A percentile compares a stretch with the other conserved stretches of the same genome.
phyloP scores from a whole-genome alignment of 2,329 filamentous ascomycete species.

The Hypomyces perniciosus region DNA sequence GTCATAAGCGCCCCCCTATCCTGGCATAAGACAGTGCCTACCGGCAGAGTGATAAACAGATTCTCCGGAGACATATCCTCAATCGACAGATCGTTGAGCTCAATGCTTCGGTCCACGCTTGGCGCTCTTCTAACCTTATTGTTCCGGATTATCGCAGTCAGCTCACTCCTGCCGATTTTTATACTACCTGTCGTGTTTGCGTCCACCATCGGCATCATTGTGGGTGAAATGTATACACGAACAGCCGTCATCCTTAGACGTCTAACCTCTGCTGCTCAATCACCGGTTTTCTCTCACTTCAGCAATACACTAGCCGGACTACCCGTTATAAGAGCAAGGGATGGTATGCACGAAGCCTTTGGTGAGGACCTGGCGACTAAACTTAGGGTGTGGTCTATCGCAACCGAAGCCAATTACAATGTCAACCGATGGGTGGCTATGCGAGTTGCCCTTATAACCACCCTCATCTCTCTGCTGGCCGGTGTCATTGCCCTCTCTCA shows the following conservation, averaged over 20 bases:
- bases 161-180: slow-evolving; percentile 44
- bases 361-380: slow-evolving; percentile 41
- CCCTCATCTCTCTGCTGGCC: slow-evolving; percentile 42
- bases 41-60: slow-evolving; percentile 46
- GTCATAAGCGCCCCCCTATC: slow-evolving; percentile 47
- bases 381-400: slow-evolving; percentile 37
- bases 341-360: slow-evolving; percentile 42
- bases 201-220: slow-evolving; percentile 36
- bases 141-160: slow-evolving; percentile 40
- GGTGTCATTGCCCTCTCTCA: slow-evolving; percentile 45
- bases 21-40: slow-evolving; percentile 48
- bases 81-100: slow-evolving; percentile 41
- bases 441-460: slow-evolving; percentile 46
- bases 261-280: slow-evolving; percentile 39
- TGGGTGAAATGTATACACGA: slow-evolving; percentile 43
- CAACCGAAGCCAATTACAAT: slow-evolving; percentile 44
- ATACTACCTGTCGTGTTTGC: slow-evolving; percentile 38
- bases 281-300: slow-evolving; percentile 50
- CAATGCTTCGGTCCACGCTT: slow-evolving; percentile 36
- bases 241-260: slow-evolving; percentile 40
- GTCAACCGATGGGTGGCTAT: slow-evolving; percentile 51
- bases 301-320: slow-evolving; percentile 43
- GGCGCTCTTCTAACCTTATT: slow-evolving; percentile 36
- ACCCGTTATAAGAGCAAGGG: slow-evolving; percentile 43
- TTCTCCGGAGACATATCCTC: slow-evolving; percentile 50